Base-by-base conservation (phyloP, 2,329 filamentous ascomycete genomes). In the Ramichloridium luteum region DNA sequence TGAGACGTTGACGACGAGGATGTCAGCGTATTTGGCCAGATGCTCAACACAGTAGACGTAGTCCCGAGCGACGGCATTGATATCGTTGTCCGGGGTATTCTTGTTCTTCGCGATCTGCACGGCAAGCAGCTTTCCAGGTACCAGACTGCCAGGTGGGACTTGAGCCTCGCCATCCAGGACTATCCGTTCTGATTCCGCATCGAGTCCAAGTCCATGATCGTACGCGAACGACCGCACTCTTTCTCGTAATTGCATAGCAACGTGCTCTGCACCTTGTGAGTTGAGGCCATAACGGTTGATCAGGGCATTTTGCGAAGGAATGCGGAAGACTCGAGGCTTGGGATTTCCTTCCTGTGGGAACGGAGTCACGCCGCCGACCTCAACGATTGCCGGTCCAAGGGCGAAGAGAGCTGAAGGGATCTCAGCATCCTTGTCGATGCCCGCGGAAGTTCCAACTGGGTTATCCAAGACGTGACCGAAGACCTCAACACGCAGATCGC, bases 41-140 rank as follows among this genome's bases (percentile, higher is more conserved):
- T 77, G 70, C 33, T 80, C 67, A 3, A 94, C 86, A 48, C 88
- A 93, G 56, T 80, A 82, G n/a, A 90, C 80, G 53, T 96, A 94
- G 47, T 79, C 72, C 14, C 71, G 68, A 30, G 69, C 74, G 11
- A 96, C 79, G 17, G 85, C 86, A 25, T 79, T 72, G 38, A 93
- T 78, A 51, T 96, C 83, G 28, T 68, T 67, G 52, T 92, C 86
- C 13, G 84, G 75, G 1, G 90, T 98, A 28, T 73, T 68, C 65
- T 94, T 96, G 63, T 96, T 96, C 74, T 98, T 98, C 31, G 88
- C 86, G 25, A 96, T 74, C 60, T 98, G 90, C 12, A 98, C 85
- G 11, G 83, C 79, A 39, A 98, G 67, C 36, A 94, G 62, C 38
- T 79, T 74, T 10, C 86, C 88, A 0, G 74, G 64, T 10, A 65